A percentile compares a stretch with the other conserved stretches of the same genome.
These are phyloP conservation scores for Fagus sylvatica DNA, from an alignment of 306 rosid species.

Conservation along the genomic window DNA sequence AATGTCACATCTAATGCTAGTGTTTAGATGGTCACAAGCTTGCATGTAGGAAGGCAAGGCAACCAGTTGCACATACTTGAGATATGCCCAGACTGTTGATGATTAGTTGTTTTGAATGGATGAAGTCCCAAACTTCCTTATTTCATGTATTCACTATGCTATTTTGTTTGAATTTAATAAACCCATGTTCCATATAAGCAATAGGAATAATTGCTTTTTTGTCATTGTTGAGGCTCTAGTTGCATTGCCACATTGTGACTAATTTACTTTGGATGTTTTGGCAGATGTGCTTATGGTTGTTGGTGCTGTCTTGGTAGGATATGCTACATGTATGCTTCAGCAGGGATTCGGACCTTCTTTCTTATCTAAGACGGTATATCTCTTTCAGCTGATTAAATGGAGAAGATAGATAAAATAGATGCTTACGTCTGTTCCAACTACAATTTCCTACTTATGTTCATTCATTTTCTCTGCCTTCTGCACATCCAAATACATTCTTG, in stretches of 20 bases:
- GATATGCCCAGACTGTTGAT: neutral
- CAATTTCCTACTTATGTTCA: slow-evolving; percentile 7
- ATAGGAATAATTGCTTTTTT: neutral
- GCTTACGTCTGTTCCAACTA: slow-evolving; percentile 6
- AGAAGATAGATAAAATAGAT: slow-evolving; percentile 16
- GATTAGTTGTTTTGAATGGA: neutral
- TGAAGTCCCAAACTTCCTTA: neutral
- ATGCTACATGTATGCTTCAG: slow-evolving; percentile 85
- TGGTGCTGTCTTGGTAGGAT: slow-evolving; percentile 82
- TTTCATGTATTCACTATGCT: neutral
- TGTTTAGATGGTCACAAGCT: neutral
- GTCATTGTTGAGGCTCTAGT: neutral
- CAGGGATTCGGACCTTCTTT: slow-evolving; percentile 81
- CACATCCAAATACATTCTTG: neutral
- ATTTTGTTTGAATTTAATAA: neutral
- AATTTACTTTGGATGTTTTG: slow-evolving; percentile 25
- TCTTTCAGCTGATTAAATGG: slow-evolving; percentile 15
- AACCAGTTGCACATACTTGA: neutral
- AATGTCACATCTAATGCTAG: neutral
- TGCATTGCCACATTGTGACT: neutral
- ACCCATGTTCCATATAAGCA: neutral
- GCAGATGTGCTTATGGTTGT: slow-evolving; percentile 88
- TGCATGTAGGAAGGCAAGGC: neutral
- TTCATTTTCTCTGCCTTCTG: neutral
- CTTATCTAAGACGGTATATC: slow-evolving; percentile 51